Evolutionary conservation across 345 rosid genomes (phyloP), one percentile per base, ranked within the genome.

Genomic region (Euphorbia lathyris): DNA sequence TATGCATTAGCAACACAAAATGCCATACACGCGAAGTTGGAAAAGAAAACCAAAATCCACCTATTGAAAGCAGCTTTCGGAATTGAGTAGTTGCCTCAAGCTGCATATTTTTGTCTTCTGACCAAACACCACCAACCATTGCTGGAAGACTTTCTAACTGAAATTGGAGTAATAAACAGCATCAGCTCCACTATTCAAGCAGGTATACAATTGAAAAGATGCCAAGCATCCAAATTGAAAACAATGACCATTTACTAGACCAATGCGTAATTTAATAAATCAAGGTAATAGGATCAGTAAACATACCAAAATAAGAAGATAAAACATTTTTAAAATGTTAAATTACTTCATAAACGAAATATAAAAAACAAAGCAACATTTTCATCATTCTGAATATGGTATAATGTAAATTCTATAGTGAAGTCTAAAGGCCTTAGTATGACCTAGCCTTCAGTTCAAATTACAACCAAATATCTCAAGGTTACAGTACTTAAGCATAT

Each of bases 11-110:
- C 36, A 52, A 20, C 48, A 43, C 11, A n/a, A 67, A 65, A 38
- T 14, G 7, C 2, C 22, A 43, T 7, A 26, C 17, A 9, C 25
- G 12, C 2, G 23, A 63, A 29, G 7, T 43, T 23, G 17, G 36
- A 65, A 58, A 52, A 7, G 20, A n/a, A 57, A 53, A 20, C 45
- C 5, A 11, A 47, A 26, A 34, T n/a, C 23, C 58, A 75, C 74
- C 74, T 48, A 69, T 66, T 7, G 79, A 71, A 23, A 76, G 76
- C 27, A 76, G 72, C 72, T 76, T 76, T 20, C 79, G 67, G 62
- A 76, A 71, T 22, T 66, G 72, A 48, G 72, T 76, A 20, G 79
- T 76, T 7, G 72, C 72, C 66, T 76, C 72, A 3, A 76, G 68
- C 72, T 76, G 79, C 14, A 27, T 25, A 42, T 59, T 62, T 32